Evolutionary conservation across 106 monocot species (phyloP).

Genomic region (Dendrobium chrysotoxum): DNA sequence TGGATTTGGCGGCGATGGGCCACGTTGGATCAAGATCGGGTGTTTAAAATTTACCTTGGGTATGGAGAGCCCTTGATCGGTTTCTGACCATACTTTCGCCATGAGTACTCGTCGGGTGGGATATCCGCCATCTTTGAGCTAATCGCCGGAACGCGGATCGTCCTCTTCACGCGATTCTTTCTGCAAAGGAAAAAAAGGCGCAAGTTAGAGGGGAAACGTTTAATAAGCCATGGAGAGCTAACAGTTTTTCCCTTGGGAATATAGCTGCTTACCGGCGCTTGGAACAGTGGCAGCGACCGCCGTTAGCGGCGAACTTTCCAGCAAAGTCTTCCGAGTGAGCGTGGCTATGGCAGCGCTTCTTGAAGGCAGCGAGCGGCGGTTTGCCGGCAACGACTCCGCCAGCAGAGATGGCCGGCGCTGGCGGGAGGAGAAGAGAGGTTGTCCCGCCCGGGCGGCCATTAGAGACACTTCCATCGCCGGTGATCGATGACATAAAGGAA

Average conservation of each 20-base stretch:
- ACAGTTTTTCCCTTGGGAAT: background rate
- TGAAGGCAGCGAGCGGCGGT: slow-evolving; percentile 58
- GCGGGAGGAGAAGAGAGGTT: slow-evolving; percentile 13
- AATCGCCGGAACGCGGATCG: slow-evolving; percentile 65
- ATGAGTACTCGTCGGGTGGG: slow-evolving; percentile 71
- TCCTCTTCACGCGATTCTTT: slow-evolving; percentile 48
- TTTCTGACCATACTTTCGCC: slow-evolving; percentile 90
- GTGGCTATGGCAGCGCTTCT: slow-evolving; percentile 40
- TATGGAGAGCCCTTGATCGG: slow-evolving; percentile 85
- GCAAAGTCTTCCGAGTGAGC: slow-evolving; percentile 25
- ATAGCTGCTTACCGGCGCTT: slow-evolving; percentile 48
- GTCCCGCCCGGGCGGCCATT: slow-evolving; percentile 36
- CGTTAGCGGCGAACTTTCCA: slow-evolving; percentile 22
- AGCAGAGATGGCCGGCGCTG: slow-evolving; percentile 3
- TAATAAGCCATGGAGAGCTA: too few relatives aligned
- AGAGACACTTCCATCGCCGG: slow-evolving; percentile 75
- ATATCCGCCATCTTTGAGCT: slow-evolving; percentile 75
- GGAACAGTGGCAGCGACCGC: slow-evolving; percentile 78
- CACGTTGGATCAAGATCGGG: background rate
- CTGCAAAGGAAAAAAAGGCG: slow-evolving; percentile 11
- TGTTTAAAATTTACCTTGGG: slow-evolving; percentile 32
- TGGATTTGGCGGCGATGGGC: background rate
- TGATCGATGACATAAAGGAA: slow-evolving; percentile 59
- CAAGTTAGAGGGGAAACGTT: background rate
- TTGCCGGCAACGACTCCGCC: slow-evolving; percentile 22